A percentile compares a stretch with the other conserved stretches of the same genome.
These are phyloP conservation scores for Oryza nivara DNA, from an alignment of 176 grass and related monocot genomes.

Conservation along the genomic window DNA sequence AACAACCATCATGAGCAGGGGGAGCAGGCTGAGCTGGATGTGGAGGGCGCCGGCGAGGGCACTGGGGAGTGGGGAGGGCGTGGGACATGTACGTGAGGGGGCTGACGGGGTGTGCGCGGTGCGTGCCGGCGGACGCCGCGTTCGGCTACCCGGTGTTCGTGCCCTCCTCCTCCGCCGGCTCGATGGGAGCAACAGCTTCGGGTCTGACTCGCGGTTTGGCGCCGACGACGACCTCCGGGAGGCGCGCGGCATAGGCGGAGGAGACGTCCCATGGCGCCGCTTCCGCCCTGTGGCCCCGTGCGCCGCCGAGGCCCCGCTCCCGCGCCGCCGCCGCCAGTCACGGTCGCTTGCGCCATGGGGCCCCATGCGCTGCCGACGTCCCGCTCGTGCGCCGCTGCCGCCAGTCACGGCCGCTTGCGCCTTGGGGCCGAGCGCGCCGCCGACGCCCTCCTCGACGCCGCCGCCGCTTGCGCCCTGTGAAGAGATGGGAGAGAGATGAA, in stretches of 20 bases:
- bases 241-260: slow-evolving; percentile 25
- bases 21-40: slow-evolving; percentile 47
- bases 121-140: slow-evolving; percentile 47
- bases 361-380: no score
- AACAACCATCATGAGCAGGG: slow-evolving; percentile 30
- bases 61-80: slow-evolving; percentile 27
- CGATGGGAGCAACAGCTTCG: slow-evolving; percentile 34
- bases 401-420: no score
- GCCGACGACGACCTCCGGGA: slow-evolving; percentile 49
- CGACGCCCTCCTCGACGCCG: no score
- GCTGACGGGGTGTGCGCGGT: slow-evolving; percentile 50
- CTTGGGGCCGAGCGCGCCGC: no score
- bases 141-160: slow-evolving; percentile 63
- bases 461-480: no score
- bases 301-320: no score
- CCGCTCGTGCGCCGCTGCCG: no score
- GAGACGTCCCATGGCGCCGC: no score
- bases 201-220: background rate
- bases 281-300: no score
- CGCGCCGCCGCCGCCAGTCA: no score
- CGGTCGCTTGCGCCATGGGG: no score
- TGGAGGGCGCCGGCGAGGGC: slow-evolving; percentile 54
- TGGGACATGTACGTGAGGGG: slow-evolving; percentile 51
- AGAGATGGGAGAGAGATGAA: no score
- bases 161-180: background rate